Percentiles rank a stretch among this genome's conserved stretches.
These are phyloP conservation scores for Beauveria medogensis DNA, from an alignment of 2,329 filamentous ascomycete genomes.

Conservation along the genomic window DNA sequence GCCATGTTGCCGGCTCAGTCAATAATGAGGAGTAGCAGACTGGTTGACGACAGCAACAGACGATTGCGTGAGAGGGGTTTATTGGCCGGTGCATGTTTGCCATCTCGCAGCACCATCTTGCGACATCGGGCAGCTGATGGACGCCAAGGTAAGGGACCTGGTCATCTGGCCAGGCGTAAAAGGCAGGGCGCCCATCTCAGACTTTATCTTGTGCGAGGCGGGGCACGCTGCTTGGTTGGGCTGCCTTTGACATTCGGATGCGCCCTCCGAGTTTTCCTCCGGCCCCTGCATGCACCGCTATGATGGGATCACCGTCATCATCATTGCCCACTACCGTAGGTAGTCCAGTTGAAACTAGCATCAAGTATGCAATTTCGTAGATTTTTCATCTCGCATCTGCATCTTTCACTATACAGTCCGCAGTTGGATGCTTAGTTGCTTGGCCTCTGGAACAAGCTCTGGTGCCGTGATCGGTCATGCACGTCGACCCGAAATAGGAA, in stretches of 20 bases:
- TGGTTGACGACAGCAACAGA: neutral
- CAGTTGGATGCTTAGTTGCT: too few relatives aligned
- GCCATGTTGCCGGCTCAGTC: neutral
- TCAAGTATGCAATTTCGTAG: too few relatives aligned
- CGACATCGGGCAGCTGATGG: slow-evolving; percentile 2
- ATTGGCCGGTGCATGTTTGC: neutral
- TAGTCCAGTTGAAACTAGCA: too few relatives aligned
- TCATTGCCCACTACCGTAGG: too few relatives aligned
- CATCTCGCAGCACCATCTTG: neutral
- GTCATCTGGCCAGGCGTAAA: neutral
- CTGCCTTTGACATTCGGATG: neutral
- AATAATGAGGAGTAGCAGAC: neutral
- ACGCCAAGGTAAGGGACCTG: neutral
- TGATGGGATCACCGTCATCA: too few relatives aligned
- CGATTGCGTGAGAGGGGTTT: neutral
- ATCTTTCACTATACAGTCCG: too few relatives aligned
- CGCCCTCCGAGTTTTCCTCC: neutral
- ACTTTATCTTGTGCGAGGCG: neutral
- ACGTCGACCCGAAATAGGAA: too few relatives aligned
- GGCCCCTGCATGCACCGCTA: too few relatives aligned
- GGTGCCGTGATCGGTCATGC: too few relatives aligned
- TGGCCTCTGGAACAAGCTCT: too few relatives aligned
- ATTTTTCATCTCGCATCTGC: too few relatives aligned
- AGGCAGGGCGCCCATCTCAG: neutral
- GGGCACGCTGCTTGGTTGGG: neutral